Evolutionary conservation across 805 yeast species (phyloP), one percentile per base, ranked within the genome.

Genomic region (Candida silvicultrix): DNA sequence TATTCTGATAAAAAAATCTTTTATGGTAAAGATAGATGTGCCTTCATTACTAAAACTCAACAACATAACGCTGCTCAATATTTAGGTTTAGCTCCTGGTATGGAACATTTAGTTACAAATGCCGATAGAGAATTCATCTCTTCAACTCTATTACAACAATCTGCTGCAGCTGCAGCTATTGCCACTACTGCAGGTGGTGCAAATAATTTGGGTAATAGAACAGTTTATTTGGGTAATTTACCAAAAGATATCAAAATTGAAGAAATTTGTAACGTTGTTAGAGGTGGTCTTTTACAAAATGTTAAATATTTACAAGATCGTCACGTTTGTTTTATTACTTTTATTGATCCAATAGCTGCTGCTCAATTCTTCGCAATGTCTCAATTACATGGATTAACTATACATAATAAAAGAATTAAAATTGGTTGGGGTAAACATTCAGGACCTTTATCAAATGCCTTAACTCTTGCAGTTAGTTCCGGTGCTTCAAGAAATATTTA

Each of bases 371-470:
- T 84, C 66, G 97, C 97, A 9, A 83, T 88, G 86, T 83, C 95
- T 53, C 89, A 89, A 59, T 71, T 89, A 52, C 95, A 89, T 60
- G 97, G 97, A 1, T 71, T 92, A 49, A 78, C 89, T 18, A 85
- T 92, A 49, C 95, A 87, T 61, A 84, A 83, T 62, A 77, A 95
- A 58, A 77, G 90, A 58, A 84, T 92, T 54, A 88, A 87, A 63
- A 89, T 92, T 46, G 97, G 97, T 19, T 92, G 99, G 98, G 99
- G 98, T 41, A 90, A 89, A 66, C 97, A 92, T 62, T 83, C 95
- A 6, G 98, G 98, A 11, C 89, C 96, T 1, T 73, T 92, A 52
- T 83, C 95, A 11, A 85, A 87, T 54, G 89, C 95, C 3, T 75
- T 92, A 47, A 85, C 90, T 8, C 69, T 86, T 47, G 97, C 97